Conservation (phyloP, 192 early-diverging fungal genomes). For the Mortierella hygrophila region DNA sequence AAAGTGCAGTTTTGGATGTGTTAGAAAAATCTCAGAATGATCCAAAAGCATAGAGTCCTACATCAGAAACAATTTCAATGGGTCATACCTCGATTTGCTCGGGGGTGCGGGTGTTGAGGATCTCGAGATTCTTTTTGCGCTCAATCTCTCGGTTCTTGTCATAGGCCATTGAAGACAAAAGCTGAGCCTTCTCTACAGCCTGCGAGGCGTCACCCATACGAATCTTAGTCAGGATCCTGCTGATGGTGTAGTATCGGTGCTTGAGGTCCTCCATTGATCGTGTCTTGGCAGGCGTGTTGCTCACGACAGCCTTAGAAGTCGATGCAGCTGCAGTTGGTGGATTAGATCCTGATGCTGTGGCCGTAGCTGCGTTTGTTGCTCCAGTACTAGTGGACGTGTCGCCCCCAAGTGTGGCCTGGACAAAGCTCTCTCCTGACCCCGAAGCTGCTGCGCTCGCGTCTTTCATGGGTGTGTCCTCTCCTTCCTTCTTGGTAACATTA, state of each 20-base stretch:
- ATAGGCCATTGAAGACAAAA: slow-evolving; percentile 55
- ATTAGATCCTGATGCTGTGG: not conserved
- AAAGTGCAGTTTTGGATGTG: not conserved
- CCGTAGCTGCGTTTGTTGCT: not conserved
- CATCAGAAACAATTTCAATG: not conserved
- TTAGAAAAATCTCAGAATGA: not conserved
- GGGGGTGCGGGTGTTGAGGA: slow-evolving; percentile 77
- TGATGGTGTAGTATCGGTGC: slow-evolving; percentile 85
- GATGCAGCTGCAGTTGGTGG: not conserved
- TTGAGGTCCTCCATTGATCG: slow-evolving; percentile 83
- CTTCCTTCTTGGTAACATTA: not conserved
- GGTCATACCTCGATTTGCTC: slow-evolving; percentile 75
- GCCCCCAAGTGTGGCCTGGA: not conserved
- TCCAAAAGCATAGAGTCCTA: not conserved
- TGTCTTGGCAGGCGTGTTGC: slow-evolving; percentile 31
- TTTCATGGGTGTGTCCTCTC: not conserved
- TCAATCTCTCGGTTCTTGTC: slow-evolving; percentile 78
- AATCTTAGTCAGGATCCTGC: slow-evolving; percentile 70
- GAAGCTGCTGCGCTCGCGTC: not conserved
- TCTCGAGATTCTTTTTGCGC: slow-evolving; percentile 83
- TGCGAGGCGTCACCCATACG: slow-evolving; percentile 56
- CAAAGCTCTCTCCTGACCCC: not conserved
- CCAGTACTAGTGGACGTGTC: not conserved
- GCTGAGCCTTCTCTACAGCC: slow-evolving; percentile 48
- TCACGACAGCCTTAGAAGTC: slow-evolving; percentile 19